Evolutionary conservation across 2,329 filamentous ascomycete genomes (phyloP), one percentile per base, ranked within the genome.

Genomic region (Myriosclerotinia curreyana): DNA sequence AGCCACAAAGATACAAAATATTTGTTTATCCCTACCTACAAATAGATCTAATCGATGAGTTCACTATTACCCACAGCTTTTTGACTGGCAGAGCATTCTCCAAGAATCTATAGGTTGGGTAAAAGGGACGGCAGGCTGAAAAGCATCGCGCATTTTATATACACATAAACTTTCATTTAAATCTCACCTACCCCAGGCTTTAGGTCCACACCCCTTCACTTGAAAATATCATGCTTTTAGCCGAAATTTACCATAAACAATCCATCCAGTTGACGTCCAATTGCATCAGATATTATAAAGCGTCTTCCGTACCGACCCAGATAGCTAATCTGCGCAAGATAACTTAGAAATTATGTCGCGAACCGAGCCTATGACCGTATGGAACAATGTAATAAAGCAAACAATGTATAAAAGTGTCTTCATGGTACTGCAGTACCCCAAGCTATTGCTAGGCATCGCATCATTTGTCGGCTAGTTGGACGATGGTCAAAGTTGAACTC

Each of bases 81-180:
- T 31, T 31, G 28, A 31, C 28, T 31, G 28, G 28, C 11, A 38
- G 12, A 38, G 36, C 7, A 9, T 5, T 38, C 36, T 9, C 36
- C 36, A 38, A 2, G 12, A 11, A 38, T 38, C 1, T 38, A 38
- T 38, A 38, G 36, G 12, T 14, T 38, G 36, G 9, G 5, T 2
- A 38, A 12, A 2, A 5, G n/a, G 0, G n/a, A 11, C 34, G 6
- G 8, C 3, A 20, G 9, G 1, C 4, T 7, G 7, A 40, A 2
- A 25, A 5, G 9, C 20, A 7, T 11, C 2, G 22, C 2, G 8
- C 22, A 31, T 31, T 11, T 17, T 22, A 2, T n/a, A 9, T 11
- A 1, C 7, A 9, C 1, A 7, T 3, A 22, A 34, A 36, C 11
- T 17, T 58, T 11, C 14, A n/a, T 6, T 6, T 20, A 36, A 15